phyloP scores from a whole-genome alignment of 345 rosid species.

The Noccaea bulbosa region DNA sequence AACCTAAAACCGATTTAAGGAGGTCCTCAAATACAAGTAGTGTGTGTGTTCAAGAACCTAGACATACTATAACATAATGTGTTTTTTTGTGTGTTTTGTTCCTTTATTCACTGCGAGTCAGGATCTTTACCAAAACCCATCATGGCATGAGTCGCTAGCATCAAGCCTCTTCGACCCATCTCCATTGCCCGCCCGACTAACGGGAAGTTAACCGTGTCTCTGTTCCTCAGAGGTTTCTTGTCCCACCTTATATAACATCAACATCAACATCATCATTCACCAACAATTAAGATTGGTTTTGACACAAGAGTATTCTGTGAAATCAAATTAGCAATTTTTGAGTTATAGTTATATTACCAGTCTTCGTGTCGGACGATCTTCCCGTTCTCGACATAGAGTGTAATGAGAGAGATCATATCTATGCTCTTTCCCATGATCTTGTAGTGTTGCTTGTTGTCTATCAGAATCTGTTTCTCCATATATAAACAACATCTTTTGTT shows the following conservation, averaged over 20 bases:
- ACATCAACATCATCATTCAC: slow-evolving; percentile 15
- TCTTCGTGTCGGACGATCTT: slow-evolving; percentile 90
- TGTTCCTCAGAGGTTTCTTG: slow-evolving; percentile 74
- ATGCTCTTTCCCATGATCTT: slow-evolving; percentile 71
- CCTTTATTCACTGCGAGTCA: slow-evolving; percentile 19
- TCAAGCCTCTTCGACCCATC: slow-evolving; percentile 69
- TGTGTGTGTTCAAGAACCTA: neutral
- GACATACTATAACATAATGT: neutral
- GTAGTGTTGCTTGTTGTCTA: slow-evolving; percentile 87
- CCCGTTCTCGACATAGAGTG: slow-evolving; percentile 66
- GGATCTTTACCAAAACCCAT: slow-evolving; percentile 94
- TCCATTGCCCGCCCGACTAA: slow-evolving; percentile 65
- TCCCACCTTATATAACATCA: slow-evolving; percentile 94
- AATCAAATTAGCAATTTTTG: too few relatives aligned
- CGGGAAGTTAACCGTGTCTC: slow-evolving; percentile 62
- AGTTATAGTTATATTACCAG: slow-evolving; percentile 51
- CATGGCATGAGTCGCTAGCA: slow-evolving; percentile 88
- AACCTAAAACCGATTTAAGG: slow-evolving; percentile 12
- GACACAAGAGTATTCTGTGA: neutral
- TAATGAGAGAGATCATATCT: slow-evolving; percentile 81
- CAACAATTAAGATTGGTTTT: neutral
- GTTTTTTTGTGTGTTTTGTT: neutral
- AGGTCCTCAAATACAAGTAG: slow-evolving; percentile 10
- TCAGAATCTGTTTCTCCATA: slow-evolving; percentile 56
- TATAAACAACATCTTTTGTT: neutral